phyloP scores from a whole-genome alignment of 2,329 filamentous ascomycete genomes.

The Tolypocladium endophyticum region DNA sequence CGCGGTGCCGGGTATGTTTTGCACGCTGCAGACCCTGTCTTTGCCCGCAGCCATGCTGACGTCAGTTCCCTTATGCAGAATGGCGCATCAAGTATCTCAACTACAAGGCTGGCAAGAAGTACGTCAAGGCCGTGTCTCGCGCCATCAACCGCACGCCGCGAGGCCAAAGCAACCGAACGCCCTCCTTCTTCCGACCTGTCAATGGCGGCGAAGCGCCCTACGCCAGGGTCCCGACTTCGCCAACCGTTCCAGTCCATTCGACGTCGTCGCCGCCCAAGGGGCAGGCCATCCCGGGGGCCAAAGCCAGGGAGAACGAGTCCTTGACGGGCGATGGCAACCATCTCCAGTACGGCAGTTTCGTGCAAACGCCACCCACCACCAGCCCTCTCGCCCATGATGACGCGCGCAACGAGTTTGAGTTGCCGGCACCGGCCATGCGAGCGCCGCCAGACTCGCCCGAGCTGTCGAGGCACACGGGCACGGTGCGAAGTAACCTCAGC shows the following conservation, averaged over 20 bases:
- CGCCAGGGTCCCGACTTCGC: not conserved
- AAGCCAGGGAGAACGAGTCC: constrained; percentile 1
- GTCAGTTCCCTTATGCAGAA: constrained; percentile 41
- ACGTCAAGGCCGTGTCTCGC: constrained; percentile 70
- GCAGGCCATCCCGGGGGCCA: not conserved
- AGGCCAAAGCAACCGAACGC: constrained; percentile 20
- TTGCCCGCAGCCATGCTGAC: not conserved
- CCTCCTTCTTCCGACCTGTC: constrained; percentile 17
- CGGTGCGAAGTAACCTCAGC: constrained; percentile 8
- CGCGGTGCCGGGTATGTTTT: constrained; percentile 61
- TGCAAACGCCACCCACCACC: constrained; percentile 27
- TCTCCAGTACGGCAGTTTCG: constrained; percentile 44
- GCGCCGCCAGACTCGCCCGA: constrained; percentile 19
- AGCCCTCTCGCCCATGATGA: constrained; percentile 9
- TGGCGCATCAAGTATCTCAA: constrained; percentile 92
- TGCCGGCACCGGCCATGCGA: constrained; percentile 43
- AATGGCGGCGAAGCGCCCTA: not conserved
- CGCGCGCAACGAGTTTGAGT: constrained; percentile 30
- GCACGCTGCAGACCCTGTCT: not conserved
- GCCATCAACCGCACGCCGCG: constrained; percentile 55
- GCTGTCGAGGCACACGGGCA: constrained; percentile 9
- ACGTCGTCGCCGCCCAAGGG: not conserved
- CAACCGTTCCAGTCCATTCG: not conserved
- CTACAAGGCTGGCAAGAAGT: constrained; percentile 93
- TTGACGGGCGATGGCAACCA: constrained; percentile 21